Conservation (phyloP, 352 stramenopile species). For the Phytophthora megakarya region DNA sequence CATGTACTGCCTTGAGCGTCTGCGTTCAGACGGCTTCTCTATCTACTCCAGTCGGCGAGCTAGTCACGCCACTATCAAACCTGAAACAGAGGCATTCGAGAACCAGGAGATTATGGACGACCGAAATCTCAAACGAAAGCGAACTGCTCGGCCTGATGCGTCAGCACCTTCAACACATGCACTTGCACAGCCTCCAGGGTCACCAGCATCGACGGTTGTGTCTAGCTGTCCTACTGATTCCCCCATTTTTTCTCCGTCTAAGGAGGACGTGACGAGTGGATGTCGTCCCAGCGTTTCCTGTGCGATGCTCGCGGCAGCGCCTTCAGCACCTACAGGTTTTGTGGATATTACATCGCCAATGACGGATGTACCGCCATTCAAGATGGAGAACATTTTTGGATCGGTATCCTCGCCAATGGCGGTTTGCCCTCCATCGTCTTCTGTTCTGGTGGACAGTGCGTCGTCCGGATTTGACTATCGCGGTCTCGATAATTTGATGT, state of each 20-base stretch:
- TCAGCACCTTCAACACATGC: conserved; percentile 27
- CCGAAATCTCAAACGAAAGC: conserved; percentile 65
- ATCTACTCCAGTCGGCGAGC: conserved; percentile 82
- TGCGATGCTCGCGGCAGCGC: conserved; percentile 14
- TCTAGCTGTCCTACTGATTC: conserved; percentile 42
- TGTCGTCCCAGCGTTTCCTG: conserved; percentile 17
- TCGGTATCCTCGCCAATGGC: conserved; percentile 31
- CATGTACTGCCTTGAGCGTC: conserved; percentile 78
- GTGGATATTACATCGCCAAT: conserved; percentile 38
- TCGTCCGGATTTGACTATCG: conserved; percentile 48
- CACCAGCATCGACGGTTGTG: conserved; percentile 38
- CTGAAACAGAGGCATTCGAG: conserved; percentile 62
- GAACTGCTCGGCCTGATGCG: conserved; percentile 27
- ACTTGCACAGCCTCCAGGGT: conserved; percentile 36
- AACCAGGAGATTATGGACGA: conserved; percentile 46
- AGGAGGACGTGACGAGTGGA: conserved; percentile 35
- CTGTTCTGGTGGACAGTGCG: conserved; percentile 39
- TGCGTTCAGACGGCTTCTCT: conserved; percentile 77
- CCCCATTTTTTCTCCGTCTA: conserved; percentile 47
- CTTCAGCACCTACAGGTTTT: conserved; percentile 34
- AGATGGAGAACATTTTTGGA: conserved; percentile 43
- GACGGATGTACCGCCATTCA: conserved; percentile 38
- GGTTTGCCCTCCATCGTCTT: conserved; percentile 31
- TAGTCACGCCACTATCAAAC: conserved; percentile 61
- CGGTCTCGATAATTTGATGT: conserved; percentile 44